These are phyloP conservation scores for Saccharomycopsis lassenensis DNA, from an alignment of 805 yeast genomes.

Conservation along the genomic window DNA sequence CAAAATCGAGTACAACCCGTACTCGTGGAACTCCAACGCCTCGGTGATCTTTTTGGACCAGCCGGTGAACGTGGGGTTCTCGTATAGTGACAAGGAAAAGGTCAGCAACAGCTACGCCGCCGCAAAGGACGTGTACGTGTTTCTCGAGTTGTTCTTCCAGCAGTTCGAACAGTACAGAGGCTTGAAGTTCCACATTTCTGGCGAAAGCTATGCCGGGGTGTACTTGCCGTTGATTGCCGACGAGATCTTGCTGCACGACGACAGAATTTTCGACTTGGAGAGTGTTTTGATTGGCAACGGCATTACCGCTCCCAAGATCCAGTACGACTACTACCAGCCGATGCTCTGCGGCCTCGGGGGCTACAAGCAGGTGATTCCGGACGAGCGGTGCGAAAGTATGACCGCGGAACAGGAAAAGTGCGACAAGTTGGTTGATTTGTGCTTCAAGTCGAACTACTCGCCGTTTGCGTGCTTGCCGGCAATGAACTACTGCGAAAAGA, in stretches of 20 bases:
- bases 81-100: conserved; percentile 47
- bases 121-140: conserved; percentile 71
- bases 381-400: conserved; percentile 63
- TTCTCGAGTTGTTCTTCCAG: conserved; percentile 67
- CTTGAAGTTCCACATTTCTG: conserved; percentile 74
- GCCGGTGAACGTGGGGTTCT: conserved; percentile 79
- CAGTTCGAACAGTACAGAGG: conserved; percentile 50
- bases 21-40: conserved; percentile 80
- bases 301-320: conserved; percentile 73
- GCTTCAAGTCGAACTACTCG: conserved; percentile 47
- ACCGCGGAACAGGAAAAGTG: conserved; percentile 52
- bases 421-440: conserved; percentile 45
- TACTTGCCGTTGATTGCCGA: conserved; percentile 84
- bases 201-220: conserved; percentile 91
- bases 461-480: conserved; percentile 90
- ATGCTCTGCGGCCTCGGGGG: conserved; percentile 87
- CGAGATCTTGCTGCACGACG: conserved; percentile 47
- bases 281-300: conserved; percentile 91
- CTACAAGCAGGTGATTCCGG: conserved; percentile 57
- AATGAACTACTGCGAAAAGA: conserved; percentile 76
- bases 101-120: conserved; percentile 73
- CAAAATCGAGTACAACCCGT: conserved; percentile 58
- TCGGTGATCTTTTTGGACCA: conserved; percentile 80
- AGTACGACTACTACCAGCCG: conserved; percentile 71
- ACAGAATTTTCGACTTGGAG: conserved; percentile 49